Conservation (phyloP, 2,329 filamentous ascomycete species). For the Fusarium concolor region DNA sequence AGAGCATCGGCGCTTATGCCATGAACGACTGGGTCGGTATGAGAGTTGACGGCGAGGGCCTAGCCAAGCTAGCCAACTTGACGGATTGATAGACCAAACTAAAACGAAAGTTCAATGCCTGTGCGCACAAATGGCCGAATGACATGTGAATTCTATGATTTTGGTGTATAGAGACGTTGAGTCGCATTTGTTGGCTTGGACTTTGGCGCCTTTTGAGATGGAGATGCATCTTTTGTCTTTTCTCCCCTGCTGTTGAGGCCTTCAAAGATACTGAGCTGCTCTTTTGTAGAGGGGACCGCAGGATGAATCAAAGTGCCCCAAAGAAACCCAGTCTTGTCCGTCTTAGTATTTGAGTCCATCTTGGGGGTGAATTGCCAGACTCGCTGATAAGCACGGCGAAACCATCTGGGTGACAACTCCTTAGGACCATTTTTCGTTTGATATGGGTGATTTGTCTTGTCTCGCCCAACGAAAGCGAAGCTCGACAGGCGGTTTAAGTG, state of each 20-base stretch:
- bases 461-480: conserved; percentile 38
- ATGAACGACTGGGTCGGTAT: conserved; percentile 81
- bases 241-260: conserved; percentile 51
- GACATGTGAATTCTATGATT: neutral
- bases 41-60: conserved; percentile 75
- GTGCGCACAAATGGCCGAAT: neutral
- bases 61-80: conserved; percentile 69
- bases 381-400: conserved; percentile 61
- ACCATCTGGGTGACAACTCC: conserved; percentile 54
- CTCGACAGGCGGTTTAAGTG: conserved; percentile 48
- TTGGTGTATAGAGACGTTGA: neutral
- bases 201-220: neutral
- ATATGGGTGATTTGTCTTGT: conserved; percentile 54
- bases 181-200: conserved; percentile 27
- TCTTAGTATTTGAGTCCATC: conserved; percentile 52
- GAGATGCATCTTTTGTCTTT: conserved; percentile 32
- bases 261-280: conserved; percentile 61
- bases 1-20: conserved; percentile 72
- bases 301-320: conserved; percentile 58
- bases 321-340: conserved; percentile 51
- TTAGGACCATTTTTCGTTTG: conserved; percentile 49
- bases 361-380: conserved; percentile 60
- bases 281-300: conserved; percentile 48
- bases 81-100: conserved; percentile 43
- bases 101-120: neutral